Base-by-base conservation (phyloP, 148 eudicot species). In the Rhododendron griersonianum region DNA sequence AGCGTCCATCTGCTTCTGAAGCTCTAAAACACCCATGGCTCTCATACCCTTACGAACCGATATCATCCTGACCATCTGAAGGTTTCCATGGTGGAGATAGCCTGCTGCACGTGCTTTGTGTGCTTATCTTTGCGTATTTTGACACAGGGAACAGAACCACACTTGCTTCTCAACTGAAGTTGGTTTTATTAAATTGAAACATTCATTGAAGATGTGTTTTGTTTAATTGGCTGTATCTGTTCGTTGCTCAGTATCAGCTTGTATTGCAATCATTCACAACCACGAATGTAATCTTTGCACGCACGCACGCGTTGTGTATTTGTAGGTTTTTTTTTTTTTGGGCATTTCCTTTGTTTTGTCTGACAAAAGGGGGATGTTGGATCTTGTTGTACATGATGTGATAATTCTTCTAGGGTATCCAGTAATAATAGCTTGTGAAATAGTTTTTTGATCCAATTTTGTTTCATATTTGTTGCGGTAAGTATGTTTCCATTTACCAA, bases 1-100 rank as follows among this genome's bases (percentile, higher is more conserved):
- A 90, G 90, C 95, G 99, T 59, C 98, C 99, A 81, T 93, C 98
- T 81, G 99, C 99, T 75, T 82, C 93, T n/a, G 99, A 98, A 87
- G 99, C 99, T 83, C 87, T 98, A 83, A 96, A 94, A 91, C 99
- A 98, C 83, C 98, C 99, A 45, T 98, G 99, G 99, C 89, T 98
- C 30, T 94, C 98, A 87, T 94, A 93, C 87, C 99, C 99, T 5
- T 98, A 98, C 37, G 99, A 95, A 87, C 99, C 99, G 81, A 98
- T 98, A 85, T 98, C 98, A 82, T 98, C 99, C 33, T 92, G 86
- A 78, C 45, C 37, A 47, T 50, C 82, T 44, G 76, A 83, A 37
- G 28, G 55, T 79, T 81, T 63, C 82, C 51, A 30, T 11, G 80
- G 41, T 35, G 55, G 23, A 65, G 74, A 53, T 30, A 61, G 16